Evolutionary conservation across 1,284 basidiomycete species (phyloP).

Genomic region (Omphalotus olearius): DNA sequence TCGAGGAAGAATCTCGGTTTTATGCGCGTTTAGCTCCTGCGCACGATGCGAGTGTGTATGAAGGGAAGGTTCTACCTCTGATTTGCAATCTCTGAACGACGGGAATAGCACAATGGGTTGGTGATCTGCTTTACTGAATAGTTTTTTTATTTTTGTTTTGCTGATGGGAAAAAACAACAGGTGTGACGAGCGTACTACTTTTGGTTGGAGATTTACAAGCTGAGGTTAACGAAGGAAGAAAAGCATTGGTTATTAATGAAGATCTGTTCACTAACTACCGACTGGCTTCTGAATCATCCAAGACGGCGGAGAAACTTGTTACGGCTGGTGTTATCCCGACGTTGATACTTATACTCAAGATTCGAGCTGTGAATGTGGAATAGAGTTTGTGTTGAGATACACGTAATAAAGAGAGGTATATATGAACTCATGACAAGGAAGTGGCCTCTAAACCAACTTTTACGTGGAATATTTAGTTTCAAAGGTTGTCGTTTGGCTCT

Average conservation of each 20-base stretch:
- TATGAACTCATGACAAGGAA: conserved; percentile 8
- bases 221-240: conserved; percentile 11
- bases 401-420: no score
- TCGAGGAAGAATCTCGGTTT: no score
- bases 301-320: conserved; percentile 12
- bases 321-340: conserved; percentile 12
- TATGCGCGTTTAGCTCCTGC: no score
- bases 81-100: no score
- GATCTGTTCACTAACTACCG: conserved; percentile 11
- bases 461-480: no score
- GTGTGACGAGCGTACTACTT: conserved; percentile 11
- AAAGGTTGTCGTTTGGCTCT: no score
- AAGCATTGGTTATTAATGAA: conserved; percentile 10
- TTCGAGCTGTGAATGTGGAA: conserved; percentile 5
- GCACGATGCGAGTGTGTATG: no score
- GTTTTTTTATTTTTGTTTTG: no score
- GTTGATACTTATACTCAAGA: conserved; percentile 11
- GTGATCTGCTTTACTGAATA: no score
- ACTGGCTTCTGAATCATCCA: conserved; percentile 9
- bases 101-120: no score
- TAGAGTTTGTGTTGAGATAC: conserved; percentile 9
- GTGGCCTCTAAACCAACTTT: no score
- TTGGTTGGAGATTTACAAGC: conserved; percentile 14
- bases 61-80: no score
- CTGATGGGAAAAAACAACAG: not conserved